These are phyloP conservation scores for Earliella scabrosa DNA, from an alignment of 1,284 basidiomycete genomes.

Conservation along the genomic window DNA sequence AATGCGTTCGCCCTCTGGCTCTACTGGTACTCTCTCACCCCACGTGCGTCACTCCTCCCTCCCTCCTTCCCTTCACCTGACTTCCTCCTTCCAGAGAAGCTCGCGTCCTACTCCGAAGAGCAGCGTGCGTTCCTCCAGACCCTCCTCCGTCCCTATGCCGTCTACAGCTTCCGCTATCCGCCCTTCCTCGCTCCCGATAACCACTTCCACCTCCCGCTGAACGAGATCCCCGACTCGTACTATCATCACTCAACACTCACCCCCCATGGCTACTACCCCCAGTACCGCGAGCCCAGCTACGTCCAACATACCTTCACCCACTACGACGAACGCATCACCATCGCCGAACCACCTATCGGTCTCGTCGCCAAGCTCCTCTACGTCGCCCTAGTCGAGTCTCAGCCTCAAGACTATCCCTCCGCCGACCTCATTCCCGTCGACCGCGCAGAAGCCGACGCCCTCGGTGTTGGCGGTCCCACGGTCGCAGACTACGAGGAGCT, in stretches of 20 bases:
- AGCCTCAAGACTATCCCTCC: constrained; percentile 44
- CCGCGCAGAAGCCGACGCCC: constrained; percentile 45
- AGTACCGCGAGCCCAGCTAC: constrained; percentile 47
- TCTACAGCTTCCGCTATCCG: constrained; percentile 52
- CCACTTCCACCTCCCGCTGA: constrained; percentile 58
- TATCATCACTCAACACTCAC: constrained; percentile 36
- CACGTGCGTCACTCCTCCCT: constrained; percentile 39
- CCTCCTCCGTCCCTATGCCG: constrained; percentile 60
- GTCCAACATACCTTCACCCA: constrained; percentile 35
- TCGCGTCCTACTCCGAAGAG: constrained; percentile 43
- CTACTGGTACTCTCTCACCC: constrained; percentile 60
- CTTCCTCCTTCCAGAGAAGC: constrained; percentile 42
- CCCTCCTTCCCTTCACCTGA: not conserved
- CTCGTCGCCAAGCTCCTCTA: constrained; percentile 66
- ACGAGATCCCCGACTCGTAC: constrained; percentile 41
- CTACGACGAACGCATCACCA: constrained; percentile 43
- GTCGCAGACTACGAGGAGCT: constrained; percentile 65
- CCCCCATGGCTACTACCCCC: constrained; percentile 60
- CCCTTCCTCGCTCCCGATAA: constrained; percentile 61
- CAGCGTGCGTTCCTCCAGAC: constrained; percentile 50
- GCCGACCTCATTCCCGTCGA: constrained; percentile 51
- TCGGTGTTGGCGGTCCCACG: constrained; percentile 45
- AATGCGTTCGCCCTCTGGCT: constrained; percentile 66
- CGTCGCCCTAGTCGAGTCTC: constrained; percentile 60
- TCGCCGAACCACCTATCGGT: constrained; percentile 56